A percentile compares a stretch with the other conserved stretches of the same genome.
Evolutionary conservation across 768 basidiomycete species (phyloP).

Genomic region (Suillus variegatus): DNA sequence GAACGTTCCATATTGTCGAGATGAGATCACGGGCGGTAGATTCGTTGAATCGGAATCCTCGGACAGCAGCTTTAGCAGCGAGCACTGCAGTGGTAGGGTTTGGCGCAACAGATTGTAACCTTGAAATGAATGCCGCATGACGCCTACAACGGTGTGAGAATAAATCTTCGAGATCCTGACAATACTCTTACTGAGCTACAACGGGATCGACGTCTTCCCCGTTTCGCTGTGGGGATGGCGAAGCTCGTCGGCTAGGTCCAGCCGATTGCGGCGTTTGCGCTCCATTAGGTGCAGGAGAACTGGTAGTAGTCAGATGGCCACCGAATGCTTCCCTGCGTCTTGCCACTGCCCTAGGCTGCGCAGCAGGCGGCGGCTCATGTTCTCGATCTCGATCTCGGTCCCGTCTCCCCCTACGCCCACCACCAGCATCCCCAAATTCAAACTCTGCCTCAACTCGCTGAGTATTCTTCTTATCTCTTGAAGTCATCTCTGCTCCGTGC

Average conservation of each 20-base stretch:
- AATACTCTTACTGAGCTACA: conserved; percentile 49
- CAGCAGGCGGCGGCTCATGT: conserved; percentile 44
- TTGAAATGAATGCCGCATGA: conserved; percentile 62
- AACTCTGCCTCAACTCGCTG: conserved; percentile 66
- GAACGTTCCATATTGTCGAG: conserved; percentile 82
- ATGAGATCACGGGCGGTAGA: conserved; percentile 82
- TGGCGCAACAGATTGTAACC: conserved; percentile 59
- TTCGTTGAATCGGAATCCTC: conserved; percentile 77
- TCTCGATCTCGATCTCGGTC: conserved; percentile 54
- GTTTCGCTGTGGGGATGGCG: conserved; percentile 30
- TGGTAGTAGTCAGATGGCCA: conserved; percentile 57
- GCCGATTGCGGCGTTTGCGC: conserved; percentile 13
- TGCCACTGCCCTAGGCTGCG: conserved; percentile 30
- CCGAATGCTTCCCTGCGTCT: conserved; percentile 67
- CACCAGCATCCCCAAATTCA: conserved; percentile 62
- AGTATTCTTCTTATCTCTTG: conserved; percentile 68
- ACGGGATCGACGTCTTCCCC: conserved; percentile 53
- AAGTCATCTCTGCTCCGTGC: conserved; percentile 73
- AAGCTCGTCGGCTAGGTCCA: conserved; percentile 28
- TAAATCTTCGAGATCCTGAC: not conserved
- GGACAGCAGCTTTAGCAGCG: conserved; percentile 72
- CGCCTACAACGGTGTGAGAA: conserved; percentile 44
- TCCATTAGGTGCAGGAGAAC: conserved; percentile 23
- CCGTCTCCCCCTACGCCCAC: conserved; percentile 46
- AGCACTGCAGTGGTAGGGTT: conserved; percentile 60